phyloP scores from a whole-genome alignment of 148 eudicot genomes.

The Persicaria maculosa region DNA sequence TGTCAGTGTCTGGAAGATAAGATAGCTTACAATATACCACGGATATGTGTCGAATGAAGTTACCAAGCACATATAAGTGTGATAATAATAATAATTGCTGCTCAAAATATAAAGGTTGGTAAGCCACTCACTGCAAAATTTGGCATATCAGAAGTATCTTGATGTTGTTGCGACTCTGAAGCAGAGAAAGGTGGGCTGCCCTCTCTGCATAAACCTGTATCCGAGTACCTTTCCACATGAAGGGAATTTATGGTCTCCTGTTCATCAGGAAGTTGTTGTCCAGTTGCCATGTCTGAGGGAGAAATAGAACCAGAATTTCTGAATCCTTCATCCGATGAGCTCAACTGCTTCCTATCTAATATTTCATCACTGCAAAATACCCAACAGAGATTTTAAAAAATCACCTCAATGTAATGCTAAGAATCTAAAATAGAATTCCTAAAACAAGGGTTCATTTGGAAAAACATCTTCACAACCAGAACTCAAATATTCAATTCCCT shows the following conservation, averaged over 20 bases:
- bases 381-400: conserved; percentile 9
- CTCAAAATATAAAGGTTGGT: neutral
- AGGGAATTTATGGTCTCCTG: conserved; percentile 34
- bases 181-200: conserved; percentile 36
- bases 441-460: neutral
- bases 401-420: neutral
- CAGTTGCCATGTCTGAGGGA: conserved; percentile 49
- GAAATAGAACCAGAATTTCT: conserved; percentile 50
- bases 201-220: conserved; percentile 43
- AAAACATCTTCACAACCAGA: neutral
- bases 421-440: neutral
- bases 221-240: conserved; percentile 41
- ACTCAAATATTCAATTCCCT: neutral
- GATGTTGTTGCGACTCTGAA: conserved; percentile 52
- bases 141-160: conserved; percentile 43
- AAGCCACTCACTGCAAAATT: conserved; percentile 60
- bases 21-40: neutral
- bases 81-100: neutral
- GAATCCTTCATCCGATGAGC: conserved; percentile 38
- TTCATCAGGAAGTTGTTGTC: conserved; percentile 34
- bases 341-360: conserved; percentile 37
- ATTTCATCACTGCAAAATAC: conserved; percentile 29
- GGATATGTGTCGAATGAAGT: conserved; percentile 6
- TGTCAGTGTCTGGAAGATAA: conserved; percentile 7
- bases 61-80: neutral